Evolutionary conservation across 1,139 yeast genomes (phyloP).

Genomic region (Casaregolazyma lundiana): DNA sequence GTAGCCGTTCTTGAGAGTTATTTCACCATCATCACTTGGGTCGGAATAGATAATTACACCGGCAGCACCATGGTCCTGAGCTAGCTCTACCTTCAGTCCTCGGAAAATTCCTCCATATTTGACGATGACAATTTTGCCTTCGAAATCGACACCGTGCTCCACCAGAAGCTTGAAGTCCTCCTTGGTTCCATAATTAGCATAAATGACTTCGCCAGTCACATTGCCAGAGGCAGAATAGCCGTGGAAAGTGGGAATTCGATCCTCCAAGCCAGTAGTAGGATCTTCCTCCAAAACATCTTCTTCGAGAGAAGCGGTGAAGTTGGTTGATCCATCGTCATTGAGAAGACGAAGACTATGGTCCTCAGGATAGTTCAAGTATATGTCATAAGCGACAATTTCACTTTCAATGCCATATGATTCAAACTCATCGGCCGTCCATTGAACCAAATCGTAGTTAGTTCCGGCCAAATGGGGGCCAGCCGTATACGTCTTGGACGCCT

Average conservation of each 20-base stretch:
- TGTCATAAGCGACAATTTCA: conserved; percentile 53
- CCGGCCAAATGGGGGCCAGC: conserved; percentile 70
- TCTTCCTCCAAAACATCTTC: conserved; percentile 75
- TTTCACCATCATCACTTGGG: conserved; percentile 58
- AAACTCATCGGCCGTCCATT: conserved; percentile 61
- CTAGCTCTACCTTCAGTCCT: conserved; percentile 64
- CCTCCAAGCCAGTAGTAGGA: conserved; percentile 50
- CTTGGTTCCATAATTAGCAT: conserved; percentile 57
- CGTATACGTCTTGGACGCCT: conserved; percentile 43
- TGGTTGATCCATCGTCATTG: conserved; percentile 33
- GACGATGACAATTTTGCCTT: conserved; percentile 53
- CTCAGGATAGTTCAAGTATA: conserved; percentile 58
- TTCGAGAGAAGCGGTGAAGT: conserved; percentile 58
- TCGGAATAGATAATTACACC: conserved; percentile 62
- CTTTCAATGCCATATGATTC: conserved; percentile 55
- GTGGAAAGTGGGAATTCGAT: conserved; percentile 56
- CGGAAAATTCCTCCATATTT: conserved; percentile 59
- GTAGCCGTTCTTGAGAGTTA: conserved; percentile 48
- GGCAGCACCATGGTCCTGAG: conserved; percentile 57
- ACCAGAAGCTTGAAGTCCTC: conserved; percentile 48
- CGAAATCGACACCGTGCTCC: conserved; percentile 43
- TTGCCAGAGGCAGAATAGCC: conserved; percentile 69
- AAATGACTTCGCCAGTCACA: conserved; percentile 54
- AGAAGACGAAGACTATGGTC: conserved; percentile 48
- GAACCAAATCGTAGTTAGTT: conserved; percentile 54